A percentile compares a stretch with the other conserved stretches of the same genome.
These are phyloP conservation scores for Cyclostephanos invisitatus DNA, from an alignment of 108 stramenopile genomes.

Conservation along the genomic window DNA sequence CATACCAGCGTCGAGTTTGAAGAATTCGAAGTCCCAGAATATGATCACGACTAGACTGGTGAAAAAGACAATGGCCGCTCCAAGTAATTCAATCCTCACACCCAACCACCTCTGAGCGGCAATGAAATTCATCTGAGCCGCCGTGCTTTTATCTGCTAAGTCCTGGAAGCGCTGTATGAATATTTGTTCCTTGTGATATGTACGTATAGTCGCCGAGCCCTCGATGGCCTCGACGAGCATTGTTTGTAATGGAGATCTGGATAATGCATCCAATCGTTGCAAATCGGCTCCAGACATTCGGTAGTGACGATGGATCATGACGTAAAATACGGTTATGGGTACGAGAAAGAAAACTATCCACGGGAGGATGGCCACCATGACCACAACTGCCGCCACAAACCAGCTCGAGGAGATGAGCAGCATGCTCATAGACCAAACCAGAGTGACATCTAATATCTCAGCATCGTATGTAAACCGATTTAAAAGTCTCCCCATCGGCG, in stretches of 20 bases:
- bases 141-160: conserved; percentile 55
- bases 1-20: conserved; percentile 63
- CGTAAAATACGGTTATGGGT: conserved; percentile 59
- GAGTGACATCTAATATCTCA: conserved; percentile 76
- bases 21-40: conserved; percentile 48
- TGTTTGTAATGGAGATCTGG: conserved; percentile 76
- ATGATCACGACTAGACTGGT: conserved; percentile 60
- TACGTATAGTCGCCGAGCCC: conserved; percentile 78
- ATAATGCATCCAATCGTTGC: conserved; percentile 81
- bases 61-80: conserved; percentile 65
- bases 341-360: conserved; percentile 66
- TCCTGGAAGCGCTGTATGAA: conserved; percentile 60
- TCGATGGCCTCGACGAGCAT: conserved; percentile 82
- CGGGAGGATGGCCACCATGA: conserved; percentile 73
- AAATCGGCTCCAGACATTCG: conserved; percentile 78
- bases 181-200: conserved; percentile 54
- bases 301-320: conserved; percentile 68
- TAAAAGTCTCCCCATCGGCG: conserved; percentile 90
- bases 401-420: conserved; percentile 69
- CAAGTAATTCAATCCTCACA: conserved; percentile 80
- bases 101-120: conserved; percentile 85
- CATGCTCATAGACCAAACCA: conserved; percentile 75
- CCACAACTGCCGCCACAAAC: conserved; percentile 61
- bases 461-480: conserved; percentile 94
- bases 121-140: conserved; percentile 76